These are phyloP conservation scores for Rhododendron henanense DNA, from an alignment of 148 eudicot species.

Conservation along the genomic window DNA sequence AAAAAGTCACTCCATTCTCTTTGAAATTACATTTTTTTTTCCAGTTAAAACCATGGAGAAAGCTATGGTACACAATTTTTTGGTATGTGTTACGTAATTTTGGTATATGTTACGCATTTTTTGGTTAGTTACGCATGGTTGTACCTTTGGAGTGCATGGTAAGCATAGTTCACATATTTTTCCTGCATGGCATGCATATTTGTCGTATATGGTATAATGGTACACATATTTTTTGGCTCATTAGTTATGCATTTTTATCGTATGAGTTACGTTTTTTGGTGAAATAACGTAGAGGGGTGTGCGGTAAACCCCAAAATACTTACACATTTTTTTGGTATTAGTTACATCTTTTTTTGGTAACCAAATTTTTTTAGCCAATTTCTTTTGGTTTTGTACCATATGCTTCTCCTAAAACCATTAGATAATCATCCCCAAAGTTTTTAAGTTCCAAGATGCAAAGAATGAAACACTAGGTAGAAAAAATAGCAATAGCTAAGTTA, in stretches of 20 bases:
- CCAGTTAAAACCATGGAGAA: not conserved
- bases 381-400: not conserved
- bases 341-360: not conserved
- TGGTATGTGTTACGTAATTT: not conserved
- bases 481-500: not conserved
- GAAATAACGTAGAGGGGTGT: not conserved
- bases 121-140: not conserved
- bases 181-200: not conserved
- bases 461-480: not conserved
- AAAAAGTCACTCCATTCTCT: not conserved
- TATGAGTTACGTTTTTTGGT: not conserved
- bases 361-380: not conserved
- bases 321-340: not conserved
- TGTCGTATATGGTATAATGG: not conserved
- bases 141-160: not conserved
- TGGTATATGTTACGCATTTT: not conserved
- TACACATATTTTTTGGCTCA: not conserved
- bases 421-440: too few species aligned
- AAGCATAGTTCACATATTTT: not conserved
- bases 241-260: not conserved
- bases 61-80: not conserved
- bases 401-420: not conserved
- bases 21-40: not conserved
- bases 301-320: not conserved
- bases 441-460: not conserved